A percentile compares a stretch with the other conserved stretches of the same genome.
These are phyloP conservation scores for Eragrostis nindensis DNA, from an alignment of 176 grass and related monocot species.

Conservation along the genomic window DNA sequence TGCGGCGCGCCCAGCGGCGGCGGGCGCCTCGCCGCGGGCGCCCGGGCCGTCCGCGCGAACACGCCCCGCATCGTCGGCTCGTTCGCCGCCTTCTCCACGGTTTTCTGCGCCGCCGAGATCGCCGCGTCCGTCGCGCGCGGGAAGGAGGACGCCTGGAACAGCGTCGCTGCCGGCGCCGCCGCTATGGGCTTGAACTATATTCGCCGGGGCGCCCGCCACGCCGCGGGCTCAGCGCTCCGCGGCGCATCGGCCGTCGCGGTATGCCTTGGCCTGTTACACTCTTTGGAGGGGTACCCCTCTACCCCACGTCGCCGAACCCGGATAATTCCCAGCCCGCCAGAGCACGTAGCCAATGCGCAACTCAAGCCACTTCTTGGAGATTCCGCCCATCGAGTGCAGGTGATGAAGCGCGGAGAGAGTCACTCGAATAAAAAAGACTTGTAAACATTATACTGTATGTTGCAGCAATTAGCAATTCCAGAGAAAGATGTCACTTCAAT, in stretches of 20 bases:
- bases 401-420: too few relatives aligned
- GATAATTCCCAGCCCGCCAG: too few relatives aligned
- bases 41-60: not conserved
- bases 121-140: not conserved
- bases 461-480: not conserved
- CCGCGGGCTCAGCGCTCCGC: too few relatives aligned
- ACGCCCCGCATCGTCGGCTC: not conserved
- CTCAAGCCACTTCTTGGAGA: too few relatives aligned
- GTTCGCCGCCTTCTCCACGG: not conserved
- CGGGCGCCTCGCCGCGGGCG: not conserved
- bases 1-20: not conserved
- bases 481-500: not conserved
- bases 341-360: too few relatives aligned
- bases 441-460: not conserved
- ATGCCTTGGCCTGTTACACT: too few relatives aligned
- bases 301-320: too few relatives aligned
- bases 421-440: too few relatives aligned
- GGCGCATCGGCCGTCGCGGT: too few relatives aligned
- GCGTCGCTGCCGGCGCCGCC: not conserved
- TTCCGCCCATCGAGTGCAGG: too few relatives aligned
- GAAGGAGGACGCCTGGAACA: not conserved
- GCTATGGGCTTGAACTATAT: not conserved
- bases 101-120: not conserved
- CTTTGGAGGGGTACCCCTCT: too few relatives aligned
- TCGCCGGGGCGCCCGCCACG: too few relatives aligned